Conservation (phyloP, 225 moss, liverwort and hornwort genomes). For the Asterella californica region DNA sequence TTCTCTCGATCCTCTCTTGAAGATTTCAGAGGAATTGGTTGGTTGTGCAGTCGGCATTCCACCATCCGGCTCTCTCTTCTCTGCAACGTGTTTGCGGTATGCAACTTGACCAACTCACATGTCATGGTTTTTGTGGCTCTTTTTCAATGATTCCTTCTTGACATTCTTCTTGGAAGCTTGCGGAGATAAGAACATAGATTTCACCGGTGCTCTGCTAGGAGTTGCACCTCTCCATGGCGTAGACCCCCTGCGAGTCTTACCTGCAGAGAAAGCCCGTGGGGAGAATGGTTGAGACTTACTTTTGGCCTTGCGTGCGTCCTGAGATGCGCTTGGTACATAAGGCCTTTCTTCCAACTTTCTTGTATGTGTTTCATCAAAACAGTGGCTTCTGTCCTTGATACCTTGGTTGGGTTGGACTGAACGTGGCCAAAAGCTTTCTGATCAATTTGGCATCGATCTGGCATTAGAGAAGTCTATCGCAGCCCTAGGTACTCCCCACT, state of each 20-base stretch:
- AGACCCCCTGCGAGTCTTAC: no score
- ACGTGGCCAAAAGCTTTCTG: conserved; percentile 19
- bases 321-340: neutral
- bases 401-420: conserved; percentile 27
- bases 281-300: no score
- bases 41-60: conserved; percentile 78
- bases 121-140: conserved; percentile 29
- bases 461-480: no score
- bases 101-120: conserved; percentile 22
- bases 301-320: conserved; percentile 19
- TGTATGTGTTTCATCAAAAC: conserved; percentile 17
- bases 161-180: no score
- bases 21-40: no score
- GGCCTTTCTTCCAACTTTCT: conserved; percentile 29
- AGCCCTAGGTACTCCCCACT: no score
- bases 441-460: no score
- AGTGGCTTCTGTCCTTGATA: conserved; percentile 2
- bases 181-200: no score
- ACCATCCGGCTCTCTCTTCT: conserved; percentile 19
- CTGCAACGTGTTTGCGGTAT: conserved; percentile 10
- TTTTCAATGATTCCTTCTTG: no score
- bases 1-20: conserved; percentile 64
- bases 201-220: no score
- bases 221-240: no score
- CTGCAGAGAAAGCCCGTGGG: no score